Conservation (phyloP, 78 protist species). For the Dictyostelium firmibasis region DNA sequence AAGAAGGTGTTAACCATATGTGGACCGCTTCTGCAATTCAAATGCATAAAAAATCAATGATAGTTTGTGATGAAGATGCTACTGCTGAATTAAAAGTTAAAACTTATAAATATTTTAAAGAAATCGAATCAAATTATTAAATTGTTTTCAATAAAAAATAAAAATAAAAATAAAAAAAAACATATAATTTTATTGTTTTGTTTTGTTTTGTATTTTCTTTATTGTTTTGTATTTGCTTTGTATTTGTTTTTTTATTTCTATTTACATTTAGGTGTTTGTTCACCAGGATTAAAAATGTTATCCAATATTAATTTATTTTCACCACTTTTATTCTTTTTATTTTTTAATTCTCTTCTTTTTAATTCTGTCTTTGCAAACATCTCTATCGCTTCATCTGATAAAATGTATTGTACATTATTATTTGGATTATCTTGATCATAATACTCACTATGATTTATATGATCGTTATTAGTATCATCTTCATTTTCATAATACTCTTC, state of each 20-base stretch:
- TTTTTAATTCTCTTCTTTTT: slow-evolving; percentile 32
- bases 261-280: background rate
- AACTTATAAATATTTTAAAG: slow-evolving; percentile 90
- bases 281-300: background rate
- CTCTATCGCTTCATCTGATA: slow-evolving; percentile 48
- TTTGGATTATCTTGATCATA: background rate
- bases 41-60: slow-evolving; percentile 67
- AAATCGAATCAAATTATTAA: slow-evolving; percentile 34
- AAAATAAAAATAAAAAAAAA: background rate
- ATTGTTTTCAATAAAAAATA: background rate
- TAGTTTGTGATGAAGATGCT: slow-evolving; percentile 92
- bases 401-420: slow-evolving; percentile 16
- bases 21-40: slow-evolving; percentile 88
- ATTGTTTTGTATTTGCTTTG: background rate
- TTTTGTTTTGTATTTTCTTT: background rate
- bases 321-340: background rate
- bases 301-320: background rate
- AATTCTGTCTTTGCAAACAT: slow-evolving; percentile 63
- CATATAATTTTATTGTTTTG: background rate
- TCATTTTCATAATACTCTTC: background rate
- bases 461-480: background rate
- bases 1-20: slow-evolving; percentile 90
- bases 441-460: background rate
- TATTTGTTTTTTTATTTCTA: background rate
- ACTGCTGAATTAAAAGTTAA: slow-evolving; percentile 88